Evolutionary conservation across 805 yeast genomes (phyloP), one percentile per base, ranked within the genome.

Genomic region (Spathaspora arborariae): DNA sequence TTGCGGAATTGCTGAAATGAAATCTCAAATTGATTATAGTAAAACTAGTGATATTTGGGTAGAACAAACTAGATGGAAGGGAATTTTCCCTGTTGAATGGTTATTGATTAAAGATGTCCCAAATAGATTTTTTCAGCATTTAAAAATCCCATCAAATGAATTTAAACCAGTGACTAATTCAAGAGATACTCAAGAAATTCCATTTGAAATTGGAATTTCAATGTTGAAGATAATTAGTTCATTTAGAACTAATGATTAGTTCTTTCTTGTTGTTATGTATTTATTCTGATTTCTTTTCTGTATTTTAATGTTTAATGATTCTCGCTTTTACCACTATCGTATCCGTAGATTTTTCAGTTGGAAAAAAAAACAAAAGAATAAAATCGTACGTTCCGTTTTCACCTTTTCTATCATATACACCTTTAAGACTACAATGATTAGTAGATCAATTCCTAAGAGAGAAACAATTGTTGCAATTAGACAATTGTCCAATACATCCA

Each of bases 151-250:
- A 3, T 54, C 65, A 21, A 78, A 79, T 53, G 81, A 74, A 21
- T 64, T 64, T 47, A 69, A 72, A 55, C 77, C 82, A 1, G 80
- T 82, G 1, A 76, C 84, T 1, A 72, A 75, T 51, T 80, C 85
- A 16, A 72, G 85, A 53, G 86, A 82, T 54, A 78, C 85, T 0
- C 85, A 81, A 57, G 82, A 78, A 47, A 53, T 81, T 18, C 81
- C 85, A 1, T 65, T 63, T 42, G 70, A 67, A 2, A 62, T 76
- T 22, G 85, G 81, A 1, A 48, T 63, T 8, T 63, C 74, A 16
- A 72, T 81, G 73, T 46, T 81, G 36, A 67, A 72, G 20, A 64
- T 78, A 4, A 78, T 79, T 53, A 55, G 58, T 42, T 53, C 62
- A 16, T 63, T 58, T 44, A 51, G 47, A 40, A 37, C 54, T 20